Evolutionary conservation across 345 rosid species (phyloP).

Genomic region (Rhodomyrtus tomentosa): DNA sequence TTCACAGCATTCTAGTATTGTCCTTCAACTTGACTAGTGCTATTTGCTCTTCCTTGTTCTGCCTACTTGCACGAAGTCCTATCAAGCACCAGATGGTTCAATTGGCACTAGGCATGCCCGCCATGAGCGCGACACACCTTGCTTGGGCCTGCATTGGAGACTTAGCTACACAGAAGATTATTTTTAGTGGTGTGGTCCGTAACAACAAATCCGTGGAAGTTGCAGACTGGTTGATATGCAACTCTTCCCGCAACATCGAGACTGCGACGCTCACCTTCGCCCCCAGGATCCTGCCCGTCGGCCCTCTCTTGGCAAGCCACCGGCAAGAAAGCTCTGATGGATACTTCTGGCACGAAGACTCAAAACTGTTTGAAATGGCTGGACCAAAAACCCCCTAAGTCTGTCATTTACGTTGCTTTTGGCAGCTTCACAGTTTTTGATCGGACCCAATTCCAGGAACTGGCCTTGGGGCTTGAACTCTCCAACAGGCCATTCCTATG

Average conservation of each 20-base stretch:
- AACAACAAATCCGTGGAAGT: neutral
- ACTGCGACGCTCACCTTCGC: neutral
- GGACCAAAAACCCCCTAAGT: constrained; percentile 1
- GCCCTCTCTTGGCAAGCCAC: constrained; percentile 1
- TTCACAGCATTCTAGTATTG: neutral
- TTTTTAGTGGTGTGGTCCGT: neutral
- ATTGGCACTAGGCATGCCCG: constrained; percentile 1
- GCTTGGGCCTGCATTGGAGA: constrained; percentile 4
- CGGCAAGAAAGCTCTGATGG: neutral
- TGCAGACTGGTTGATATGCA: constrained; percentile 1
- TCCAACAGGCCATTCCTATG: constrained; percentile 1
- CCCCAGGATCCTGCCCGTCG: neutral
- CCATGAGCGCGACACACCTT: neutral
- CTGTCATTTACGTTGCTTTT: constrained; percentile 5
- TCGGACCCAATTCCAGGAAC: neutral
- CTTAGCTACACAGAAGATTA: neutral
- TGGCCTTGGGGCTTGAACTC: constrained; percentile 7
- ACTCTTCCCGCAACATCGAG: neutral
- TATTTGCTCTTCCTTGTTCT: neutral
- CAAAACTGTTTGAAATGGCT: constrained; percentile 1
- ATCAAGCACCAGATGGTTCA: constrained; percentile 1
- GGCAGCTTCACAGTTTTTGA: constrained; percentile 5
- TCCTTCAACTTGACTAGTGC: neutral
- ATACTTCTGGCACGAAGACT: constrained; percentile 4
- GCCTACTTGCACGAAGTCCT: neutral